phyloP scores from a whole-genome alignment of 2,329 filamentous ascomycete genomes.

The Scleromitrula shiraiana region DNA sequence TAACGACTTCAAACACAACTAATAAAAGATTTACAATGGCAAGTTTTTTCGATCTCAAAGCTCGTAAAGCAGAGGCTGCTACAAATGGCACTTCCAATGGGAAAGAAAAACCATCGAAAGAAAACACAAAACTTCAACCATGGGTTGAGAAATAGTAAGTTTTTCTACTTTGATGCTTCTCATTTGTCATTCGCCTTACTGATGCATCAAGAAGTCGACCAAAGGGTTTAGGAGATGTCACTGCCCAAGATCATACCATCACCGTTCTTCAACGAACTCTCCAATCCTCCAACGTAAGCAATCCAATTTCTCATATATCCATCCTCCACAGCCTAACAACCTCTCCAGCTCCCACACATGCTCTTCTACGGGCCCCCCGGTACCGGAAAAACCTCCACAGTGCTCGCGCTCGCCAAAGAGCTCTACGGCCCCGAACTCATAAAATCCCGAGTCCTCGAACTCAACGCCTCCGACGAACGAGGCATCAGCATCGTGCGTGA shows the following conservation, averaged over 20 bases:
- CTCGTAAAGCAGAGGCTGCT: constrained; percentile 70
- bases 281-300: constrained; percentile 77
- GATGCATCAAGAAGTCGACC: constrained; percentile 63
- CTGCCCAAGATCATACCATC: constrained; percentile 94
- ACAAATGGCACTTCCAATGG: constrained; percentile 50
- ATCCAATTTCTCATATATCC: background rate
- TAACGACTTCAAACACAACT: background rate
- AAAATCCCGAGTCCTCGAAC: constrained; percentile 89
- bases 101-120: constrained; percentile 58
- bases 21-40: constrained; percentile 48
- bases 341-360: constrained; percentile 82
- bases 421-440: constrained; percentile 94
- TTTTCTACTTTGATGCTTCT: background rate
- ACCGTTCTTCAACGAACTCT: constrained; percentile 86
- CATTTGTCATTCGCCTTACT: constrained; percentile 21
- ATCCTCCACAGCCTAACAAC: constrained; percentile 15
- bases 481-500: constrained; percentile 95
- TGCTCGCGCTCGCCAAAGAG: constrained; percentile 93
- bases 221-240: constrained; percentile 88
- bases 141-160: constrained; percentile 99
- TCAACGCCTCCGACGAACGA: constrained; percentile 98
- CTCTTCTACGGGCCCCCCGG: constrained; percentile 97
- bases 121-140: constrained; percentile 65
- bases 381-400: constrained; percentile 95
- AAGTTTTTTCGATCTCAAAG: constrained; percentile 93